Percentiles rank a stretch among this genome's conserved stretches.
Conservation (phyloP, 768 basidiomycete genomes). For the Leucocoprinus birnbaumii region DNA sequence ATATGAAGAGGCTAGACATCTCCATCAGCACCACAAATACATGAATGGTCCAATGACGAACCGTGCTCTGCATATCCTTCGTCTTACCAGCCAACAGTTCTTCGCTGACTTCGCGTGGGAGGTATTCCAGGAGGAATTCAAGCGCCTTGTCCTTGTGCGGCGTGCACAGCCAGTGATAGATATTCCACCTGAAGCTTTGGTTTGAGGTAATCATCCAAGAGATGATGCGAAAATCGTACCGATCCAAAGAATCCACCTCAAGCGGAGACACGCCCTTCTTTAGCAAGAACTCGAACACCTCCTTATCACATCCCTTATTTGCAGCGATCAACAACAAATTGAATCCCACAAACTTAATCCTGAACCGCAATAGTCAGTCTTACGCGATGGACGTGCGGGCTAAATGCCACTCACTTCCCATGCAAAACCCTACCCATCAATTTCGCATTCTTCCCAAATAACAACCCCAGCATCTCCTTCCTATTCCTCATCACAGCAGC, state of each 20-base stretch:
- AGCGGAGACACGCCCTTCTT: slow-evolving; percentile 41
- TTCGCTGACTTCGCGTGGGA: slow-evolving; percentile 48
- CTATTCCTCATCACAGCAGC: slow-evolving; percentile 37
- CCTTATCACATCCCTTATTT: slow-evolving; percentile 19
- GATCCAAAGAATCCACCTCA: slow-evolving; percentile 36
- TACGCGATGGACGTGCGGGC: background rate
- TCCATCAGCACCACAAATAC: background rate
- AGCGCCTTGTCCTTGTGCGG: slow-evolving; percentile 27
- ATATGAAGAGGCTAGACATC: slow-evolving; percentile 47
- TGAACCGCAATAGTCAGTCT: slow-evolving; percentile 1
- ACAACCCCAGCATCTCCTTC: slow-evolving; percentile 37
- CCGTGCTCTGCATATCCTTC: slow-evolving; percentile 43
- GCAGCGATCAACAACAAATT: slow-evolving; percentile 46
- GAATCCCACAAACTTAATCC: slow-evolving; percentile 40
- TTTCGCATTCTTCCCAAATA: slow-evolving; percentile 40
- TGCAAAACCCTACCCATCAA: slow-evolving; percentile 40
- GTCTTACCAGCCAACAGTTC: slow-evolving; percentile 43
- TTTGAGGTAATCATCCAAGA: background rate
- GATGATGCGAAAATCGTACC: slow-evolving; percentile 28
- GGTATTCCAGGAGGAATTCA: slow-evolving; percentile 41
- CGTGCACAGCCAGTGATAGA: slow-evolving; percentile 46
- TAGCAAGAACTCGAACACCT: slow-evolving; percentile 49
- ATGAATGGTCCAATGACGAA: slow-evolving; percentile 16
- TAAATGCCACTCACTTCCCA: slow-evolving; percentile 32
- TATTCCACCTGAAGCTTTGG: slow-evolving; percentile 43